Conservation (phyloP, 73 alveolate species). For the Effrenium voratum region DNA sequence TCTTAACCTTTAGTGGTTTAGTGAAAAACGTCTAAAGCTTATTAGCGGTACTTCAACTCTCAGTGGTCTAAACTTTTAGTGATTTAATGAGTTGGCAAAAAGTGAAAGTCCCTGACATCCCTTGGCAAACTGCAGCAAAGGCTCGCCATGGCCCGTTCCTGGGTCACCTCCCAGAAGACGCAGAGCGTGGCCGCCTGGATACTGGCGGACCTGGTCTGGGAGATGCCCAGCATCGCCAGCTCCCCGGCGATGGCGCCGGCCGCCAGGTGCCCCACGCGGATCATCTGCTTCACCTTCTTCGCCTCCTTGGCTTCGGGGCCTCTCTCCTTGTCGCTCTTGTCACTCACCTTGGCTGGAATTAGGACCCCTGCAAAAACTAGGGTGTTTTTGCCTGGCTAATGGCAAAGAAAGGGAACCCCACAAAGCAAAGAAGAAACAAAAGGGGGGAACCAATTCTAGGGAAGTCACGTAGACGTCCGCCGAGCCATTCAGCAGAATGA, state of each 20-base stretch:
- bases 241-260: constrained; percentile 91
- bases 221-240: constrained; percentile 90
- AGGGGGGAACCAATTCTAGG: neutral
- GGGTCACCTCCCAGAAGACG: constrained; percentile 91
- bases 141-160: constrained; percentile 85
- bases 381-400: neutral
- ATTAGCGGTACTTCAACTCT: no score
- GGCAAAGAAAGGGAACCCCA: neutral
- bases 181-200: constrained; percentile 87
- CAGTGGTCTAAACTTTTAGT: no score
- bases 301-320: neutral
- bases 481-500: constrained; percentile 48
- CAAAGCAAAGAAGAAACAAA: neutral
- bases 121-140: no score
- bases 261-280: constrained; percentile 87
- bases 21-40: no score
- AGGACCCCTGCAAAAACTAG: neutral
- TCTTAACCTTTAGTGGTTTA: no score
- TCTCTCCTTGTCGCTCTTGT: constrained; percentile 9
- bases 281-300: constrained; percentile 70
- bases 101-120: no score
- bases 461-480: constrained; percentile 47
- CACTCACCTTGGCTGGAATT: constrained; percentile 8
- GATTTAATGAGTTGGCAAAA: no score
- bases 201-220: constrained; percentile 77